These are phyloP conservation scores for Leishmania martiniquensis DNA, from an alignment of 208 protist genomes.

Conservation along the genomic window DNA sequence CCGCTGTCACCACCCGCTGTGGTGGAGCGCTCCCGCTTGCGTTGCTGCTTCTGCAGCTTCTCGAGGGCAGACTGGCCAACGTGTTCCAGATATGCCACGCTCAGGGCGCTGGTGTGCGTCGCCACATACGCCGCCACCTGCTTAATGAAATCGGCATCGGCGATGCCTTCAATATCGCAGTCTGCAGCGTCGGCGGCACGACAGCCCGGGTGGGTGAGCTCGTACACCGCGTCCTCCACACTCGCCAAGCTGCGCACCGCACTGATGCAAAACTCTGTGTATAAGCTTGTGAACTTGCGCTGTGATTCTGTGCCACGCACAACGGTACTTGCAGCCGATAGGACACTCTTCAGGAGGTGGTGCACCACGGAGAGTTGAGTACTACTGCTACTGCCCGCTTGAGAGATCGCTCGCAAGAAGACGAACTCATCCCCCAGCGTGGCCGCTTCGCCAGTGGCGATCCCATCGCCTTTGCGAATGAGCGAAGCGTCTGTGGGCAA, in stretches of 20 bases:
- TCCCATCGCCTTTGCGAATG: neutral
- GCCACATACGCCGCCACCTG: constrained; percentile 61
- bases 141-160: constrained; percentile 49
- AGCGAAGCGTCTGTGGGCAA: neutral
- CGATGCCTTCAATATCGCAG: constrained; percentile 45
- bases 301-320: constrained; percentile 83
- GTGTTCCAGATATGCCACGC: constrained; percentile 70
- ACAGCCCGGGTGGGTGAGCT: constrained; percentile 50
- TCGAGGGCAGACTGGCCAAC: constrained; percentile 50
- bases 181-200: constrained; percentile 39
- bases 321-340: constrained; percentile 36
- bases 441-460: neutral
- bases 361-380: constrained; percentile 25
- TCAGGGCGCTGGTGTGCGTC: constrained; percentile 49
- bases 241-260: constrained; percentile 53
- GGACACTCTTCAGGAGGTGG: constrained; percentile 34
- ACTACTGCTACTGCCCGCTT: constrained; percentile 11
- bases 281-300: constrained; percentile 67
- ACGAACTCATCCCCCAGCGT: neutral
- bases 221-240: constrained; percentile 72
- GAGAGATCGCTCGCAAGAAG: constrained; percentile 16
- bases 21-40: constrained; percentile 37
- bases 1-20: constrained; percentile 13
- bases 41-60: constrained; percentile 39
- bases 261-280: constrained; percentile 70